Evolutionary conservation across 1,284 basidiomycete species (phyloP), one percentile per base, ranked within the genome.

Genomic region (Sphaerobolus stellatus): DNA sequence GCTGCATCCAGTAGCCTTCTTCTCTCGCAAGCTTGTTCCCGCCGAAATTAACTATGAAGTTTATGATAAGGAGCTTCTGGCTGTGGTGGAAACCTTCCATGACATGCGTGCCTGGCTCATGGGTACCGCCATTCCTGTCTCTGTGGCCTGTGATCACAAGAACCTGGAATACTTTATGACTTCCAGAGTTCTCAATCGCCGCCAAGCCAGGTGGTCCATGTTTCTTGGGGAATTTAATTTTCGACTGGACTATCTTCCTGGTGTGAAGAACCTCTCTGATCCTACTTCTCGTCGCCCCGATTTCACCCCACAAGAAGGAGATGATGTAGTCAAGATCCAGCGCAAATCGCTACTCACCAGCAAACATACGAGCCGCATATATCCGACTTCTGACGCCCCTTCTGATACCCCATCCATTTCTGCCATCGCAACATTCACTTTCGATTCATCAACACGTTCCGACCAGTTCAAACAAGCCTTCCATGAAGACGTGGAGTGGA

Each of bases 101-200:
- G 41, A 43, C 22, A 24, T 20, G 41, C 11, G 20, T 6, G 22
- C 22, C n/a, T 43, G 13, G 13, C 56, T 74, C 0, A 48, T 66
- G 56, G 74, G 73, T n/a, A 40, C 60, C 1, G 11, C 16, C 3
- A 29, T 66, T 1, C 45, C 55, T 0, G 56, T 74, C 27, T 59
- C 57, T 1, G 62, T 79, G 18, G 62, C 62, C 48, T 68, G 72
- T 0, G 74, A 82, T 57, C 77, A 81, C 57, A 65, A 69, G 16
- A 79, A 77, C 56, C 68, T 80, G 0, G 62, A 68, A 25, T 76
- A 76, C 51, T 80, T 73, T 64, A 34, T 56, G 9, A 65, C 61
- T 1, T 55, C 70, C 0, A 65, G 74, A 29, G 64, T 70, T 5
- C 63, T 80, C 0, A 76, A 68, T 27, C 54, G 66, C 0, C 51